Evolutionary conservation across 2,329 filamentous ascomycete species (phyloP).

Genomic region (Aspergillus texensis): DNA sequence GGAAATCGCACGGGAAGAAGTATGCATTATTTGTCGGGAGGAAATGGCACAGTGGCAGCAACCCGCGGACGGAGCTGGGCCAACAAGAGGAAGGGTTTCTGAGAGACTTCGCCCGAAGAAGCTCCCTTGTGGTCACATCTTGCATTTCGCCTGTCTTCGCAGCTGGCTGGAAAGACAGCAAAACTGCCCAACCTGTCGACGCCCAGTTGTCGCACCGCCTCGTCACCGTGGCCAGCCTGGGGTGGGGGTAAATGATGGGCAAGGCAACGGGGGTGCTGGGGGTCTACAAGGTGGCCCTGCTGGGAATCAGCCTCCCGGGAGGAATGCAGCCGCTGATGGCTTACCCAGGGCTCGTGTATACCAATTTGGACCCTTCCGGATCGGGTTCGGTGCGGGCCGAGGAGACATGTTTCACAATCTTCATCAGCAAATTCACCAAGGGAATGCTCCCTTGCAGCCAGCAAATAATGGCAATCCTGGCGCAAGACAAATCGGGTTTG

Average conservation of each 20-base stretch:
- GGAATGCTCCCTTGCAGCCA: slow-evolving; percentile 46
- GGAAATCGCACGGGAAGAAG: slow-evolving; percentile 82
- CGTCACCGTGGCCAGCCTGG: slow-evolving; percentile 35
- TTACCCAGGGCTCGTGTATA: slow-evolving; percentile 62
- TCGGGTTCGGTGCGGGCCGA: slow-evolving; percentile 69
- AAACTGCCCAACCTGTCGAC: slow-evolving; percentile 91
- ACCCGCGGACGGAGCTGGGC: slow-evolving; percentile 44
- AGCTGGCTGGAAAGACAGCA: slow-evolving; percentile 98
- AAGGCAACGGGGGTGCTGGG: slow-evolving; percentile 27
- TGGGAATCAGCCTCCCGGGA: slow-evolving; percentile 43
- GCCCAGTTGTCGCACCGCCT: slow-evolving; percentile 67
- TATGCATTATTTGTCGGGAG: slow-evolving; percentile 96
- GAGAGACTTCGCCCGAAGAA: slow-evolving; percentile 91
- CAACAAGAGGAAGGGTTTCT: slow-evolving; percentile 55
- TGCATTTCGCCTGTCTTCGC: slow-evolving; percentile 91
- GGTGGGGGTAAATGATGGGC: slow-evolving; percentile 29
- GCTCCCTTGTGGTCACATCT: slow-evolving; percentile 90
- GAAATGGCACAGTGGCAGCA: slow-evolving; percentile 84
- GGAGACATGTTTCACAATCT: slow-evolving; percentile 66
- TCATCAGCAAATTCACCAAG: slow-evolving; percentile 62
- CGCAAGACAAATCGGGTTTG: slow-evolving; percentile 44
- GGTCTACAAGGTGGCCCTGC: slow-evolving; percentile 33
- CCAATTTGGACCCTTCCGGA: slow-evolving; percentile 72
- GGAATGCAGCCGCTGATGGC: slow-evolving; percentile 41
- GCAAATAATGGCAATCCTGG: slow-evolving; percentile 35